Evolutionary conservation across 495 filamentous ascomycete genomes (phyloP).

Genomic region (Tirmania nivea): DNA sequence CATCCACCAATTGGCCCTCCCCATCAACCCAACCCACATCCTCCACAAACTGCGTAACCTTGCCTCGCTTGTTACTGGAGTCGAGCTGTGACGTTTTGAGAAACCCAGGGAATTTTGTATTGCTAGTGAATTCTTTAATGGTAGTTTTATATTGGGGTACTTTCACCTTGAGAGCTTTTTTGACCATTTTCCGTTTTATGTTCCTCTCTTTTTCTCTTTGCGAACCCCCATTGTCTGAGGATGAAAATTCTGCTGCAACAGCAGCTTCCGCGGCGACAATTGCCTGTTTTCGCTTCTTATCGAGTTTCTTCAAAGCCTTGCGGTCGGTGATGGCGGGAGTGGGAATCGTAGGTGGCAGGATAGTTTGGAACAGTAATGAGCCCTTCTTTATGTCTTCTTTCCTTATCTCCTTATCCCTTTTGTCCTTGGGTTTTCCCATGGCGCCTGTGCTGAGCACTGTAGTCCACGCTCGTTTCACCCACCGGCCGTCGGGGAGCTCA

Average conservation of each 20-base stretch:
- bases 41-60: constrained; percentile 37
- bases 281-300: constrained; percentile 3
- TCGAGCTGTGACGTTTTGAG: constrained; percentile 28
- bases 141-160: constrained; percentile 29
- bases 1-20: constrained; percentile 51
- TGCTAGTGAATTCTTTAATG: constrained; percentile 62
- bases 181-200: constrained; percentile 34
- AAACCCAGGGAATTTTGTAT: constrained; percentile 56
- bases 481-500: constrained; percentile 47
- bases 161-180: constrained; percentile 26
- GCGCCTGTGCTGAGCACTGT: constrained; percentile 25
- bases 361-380: constrained; percentile 4
- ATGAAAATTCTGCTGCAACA: not conserved
- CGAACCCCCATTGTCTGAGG: constrained; percentile 22
- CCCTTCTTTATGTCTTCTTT: constrained; percentile 14
- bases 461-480: constrained; percentile 83
- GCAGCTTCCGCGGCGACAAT: too few relatives aligned
- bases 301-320: not conserved
- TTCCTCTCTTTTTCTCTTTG: constrained; percentile 27
- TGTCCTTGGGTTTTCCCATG: not conserved
- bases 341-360: not conserved
- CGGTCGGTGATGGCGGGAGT: not conserved
- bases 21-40: constrained; percentile 78
- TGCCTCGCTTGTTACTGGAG: constrained; percentile 5
- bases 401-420: not conserved